Evolutionary conservation across 1,284 basidiomycete genomes (phyloP), one percentile per base, ranked within the genome.

Genomic region (Taiwanofungus camphoratus): DNA sequence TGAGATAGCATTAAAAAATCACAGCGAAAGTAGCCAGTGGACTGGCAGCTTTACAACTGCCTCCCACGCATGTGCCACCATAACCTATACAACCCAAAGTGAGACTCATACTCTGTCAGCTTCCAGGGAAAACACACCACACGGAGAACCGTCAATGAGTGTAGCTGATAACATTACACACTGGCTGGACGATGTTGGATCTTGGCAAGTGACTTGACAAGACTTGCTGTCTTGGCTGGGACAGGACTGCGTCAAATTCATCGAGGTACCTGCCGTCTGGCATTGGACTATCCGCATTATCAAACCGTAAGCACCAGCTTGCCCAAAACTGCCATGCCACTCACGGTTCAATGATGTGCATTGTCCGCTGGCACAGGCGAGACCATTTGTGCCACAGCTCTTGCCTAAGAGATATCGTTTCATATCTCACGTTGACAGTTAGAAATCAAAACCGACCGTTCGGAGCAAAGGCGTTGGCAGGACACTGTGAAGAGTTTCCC

Each of bases 71-170:
- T 48, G 72, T 74, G 18, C 88, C 88, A 27, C 81, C 86, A 55
- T 79, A 87, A 8, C 82, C 80, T 83, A 47, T 32, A 20, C 18
- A 27, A 44, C 39, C 22, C 16, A 33, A 16, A 33, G 35, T 26
- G 33, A 39, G n/a, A 39, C 26, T 39, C 34, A 49, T 43, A 19
- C 42, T n/a, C n/a, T n/a, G n/a, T n/a, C n/a, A n/a, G n/a, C n/a
- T n/a, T n/a, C n/a, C n/a, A n/a, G n/a, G 39, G 31, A 24, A 16
- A 30, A 61, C 73, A 51, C 62, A 73, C 89, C 90, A 60, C 92
- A 95, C 9, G 87, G 79, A 18, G 90, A 92, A 9, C 92, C 92
- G 58, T 93, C 87, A 36, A 91, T 72, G 42, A 94, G 79, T 29
- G 76, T 66, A 2, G 87, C 79, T 48, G 86, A 82, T 29, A 94